Conservation (phyloP, 768 basidiomycete genomes). For the Lactifluus pinguis region DNA sequence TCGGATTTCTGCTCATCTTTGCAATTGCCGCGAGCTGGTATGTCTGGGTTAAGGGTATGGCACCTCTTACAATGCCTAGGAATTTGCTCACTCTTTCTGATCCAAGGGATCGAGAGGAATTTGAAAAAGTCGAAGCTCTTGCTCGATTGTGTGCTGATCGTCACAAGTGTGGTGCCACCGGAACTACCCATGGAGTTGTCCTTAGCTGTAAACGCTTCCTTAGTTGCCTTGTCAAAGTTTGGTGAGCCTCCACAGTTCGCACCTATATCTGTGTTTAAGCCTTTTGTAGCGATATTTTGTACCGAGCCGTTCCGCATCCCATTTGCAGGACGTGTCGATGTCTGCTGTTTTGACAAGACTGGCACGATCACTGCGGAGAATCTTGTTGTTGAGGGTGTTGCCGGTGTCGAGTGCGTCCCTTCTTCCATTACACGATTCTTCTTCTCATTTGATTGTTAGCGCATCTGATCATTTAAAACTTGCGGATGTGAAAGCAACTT, state of each 20-base stretch:
- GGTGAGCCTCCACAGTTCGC: conserved; percentile 39
- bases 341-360: conserved; percentile 99
- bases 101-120: conserved; percentile 76
- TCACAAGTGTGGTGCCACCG: conserved; percentile 96
- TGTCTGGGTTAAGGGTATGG: conserved; percentile 89
- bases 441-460: conserved; percentile 30
- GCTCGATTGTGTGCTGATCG: conserved; percentile 90
- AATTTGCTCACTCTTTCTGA: background rate
- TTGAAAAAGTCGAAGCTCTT: conserved; percentile 92
- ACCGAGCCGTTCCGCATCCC: conserved; percentile 99
- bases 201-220: conserved; percentile 88
- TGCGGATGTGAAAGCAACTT: conserved; percentile 67
- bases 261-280: background rate
- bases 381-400: conserved; percentile 88
- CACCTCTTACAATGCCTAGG: background rate
- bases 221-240: conserved; percentile 89
- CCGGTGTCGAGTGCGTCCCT: conserved; percentile 70
- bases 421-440: background rate
- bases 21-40: conserved; percentile 98
- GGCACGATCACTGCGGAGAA: conserved; percentile 97
- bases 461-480: conserved; percentile 52
- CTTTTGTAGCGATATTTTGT: conserved; percentile 81
- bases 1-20: conserved; percentile 95
- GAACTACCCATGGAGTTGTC: conserved; percentile 98
- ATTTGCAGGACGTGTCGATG: conserved; percentile 88